A percentile compares a stretch with the other conserved stretches of the same genome.
Evolutionary conservation across 305 asterid genomes (phyloP).

Genomic region (Caryopteris hybrid): DNA sequence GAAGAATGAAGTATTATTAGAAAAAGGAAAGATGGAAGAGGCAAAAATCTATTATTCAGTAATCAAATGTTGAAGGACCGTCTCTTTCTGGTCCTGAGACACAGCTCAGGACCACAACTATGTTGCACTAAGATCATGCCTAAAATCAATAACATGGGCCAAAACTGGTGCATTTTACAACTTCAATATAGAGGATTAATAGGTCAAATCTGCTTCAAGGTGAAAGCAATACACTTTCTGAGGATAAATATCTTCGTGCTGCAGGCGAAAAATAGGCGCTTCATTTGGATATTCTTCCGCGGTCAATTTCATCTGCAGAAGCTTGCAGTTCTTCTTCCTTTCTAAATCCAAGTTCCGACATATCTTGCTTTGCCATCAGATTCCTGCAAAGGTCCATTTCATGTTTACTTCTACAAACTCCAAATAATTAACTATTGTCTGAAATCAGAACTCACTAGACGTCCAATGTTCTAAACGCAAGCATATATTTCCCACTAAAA

Average conservation of each 20-base stretch:
- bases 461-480: background rate
- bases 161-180: background rate
- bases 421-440: background rate
- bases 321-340: conserved; percentile 32
- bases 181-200: background rate
- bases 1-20: too few species aligned
- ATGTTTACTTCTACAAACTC: background rate
- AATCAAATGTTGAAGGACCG: too few species aligned
- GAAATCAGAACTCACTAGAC: background rate
- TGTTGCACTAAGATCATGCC: background rate
- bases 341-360: conserved; percentile 84
- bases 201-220: background rate
- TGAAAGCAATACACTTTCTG: background rate
- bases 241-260: background rate
- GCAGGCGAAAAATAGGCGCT: background rate
- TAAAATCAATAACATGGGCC: background rate
- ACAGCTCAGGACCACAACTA: background rate
- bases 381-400: conserved; percentile 51
- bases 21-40: too few species aligned
- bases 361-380: conserved; percentile 94
- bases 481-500: background rate
- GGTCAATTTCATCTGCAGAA: conserved; percentile 23
- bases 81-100: background rate
- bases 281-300: conserved; percentile 26
- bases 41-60: too few species aligned